These are phyloP conservation scores for Sporisorium sorghi DNA, from an alignment of 1,284 basidiomycete species.

Conservation along the genomic window DNA sequence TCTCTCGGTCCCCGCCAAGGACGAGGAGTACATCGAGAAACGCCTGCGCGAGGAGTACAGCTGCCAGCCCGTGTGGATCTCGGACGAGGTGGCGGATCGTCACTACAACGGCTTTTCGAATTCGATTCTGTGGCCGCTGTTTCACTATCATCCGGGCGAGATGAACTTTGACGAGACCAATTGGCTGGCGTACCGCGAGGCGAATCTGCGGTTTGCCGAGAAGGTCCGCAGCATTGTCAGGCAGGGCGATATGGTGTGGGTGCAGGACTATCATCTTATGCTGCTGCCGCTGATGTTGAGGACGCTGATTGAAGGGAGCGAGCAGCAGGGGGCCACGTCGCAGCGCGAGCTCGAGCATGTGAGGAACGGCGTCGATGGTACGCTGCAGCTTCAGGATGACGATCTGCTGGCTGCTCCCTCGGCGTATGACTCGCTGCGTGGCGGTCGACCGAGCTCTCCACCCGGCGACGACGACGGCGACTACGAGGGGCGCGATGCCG, in stretches of 20 bases:
- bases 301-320: conserved; percentile 78
- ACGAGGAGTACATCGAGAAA: conserved; percentile 65
- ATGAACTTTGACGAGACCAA: conserved; percentile 99
- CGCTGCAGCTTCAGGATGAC: conserved; percentile 54
- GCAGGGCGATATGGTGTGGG: conserved; percentile 89
- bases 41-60: conserved; percentile 93
- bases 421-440: conserved; percentile 12
- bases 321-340: conserved; percentile 70
- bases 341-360: conserved; percentile 65
- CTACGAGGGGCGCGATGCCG: conserved; percentile 28
- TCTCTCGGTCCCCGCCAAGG: conserved; percentile 57
- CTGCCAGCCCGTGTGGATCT: conserved; percentile 96
- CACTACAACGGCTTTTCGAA: conserved; percentile 99
- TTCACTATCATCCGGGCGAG: conserved; percentile 84
- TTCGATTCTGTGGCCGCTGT: conserved; percentile 98
- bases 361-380: conserved; percentile 61
- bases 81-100: conserved; percentile 94
- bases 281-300: conserved; percentile 94
- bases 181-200: conserved; percentile 97
- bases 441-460: conserved; percentile 19
- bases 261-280: conserved; percentile 79
- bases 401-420: conserved; percentile 58
- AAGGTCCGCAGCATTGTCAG: conserved; percentile 83
- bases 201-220: conserved; percentile 94
- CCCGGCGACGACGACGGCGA: conserved; percentile 23